Percentiles rank a stretch among this genome's conserved stretches.
These are phyloP conservation scores for Hemileccinum rubropunctum DNA, from an alignment of 768 basidiomycete genomes.

Conservation along the genomic window DNA sequence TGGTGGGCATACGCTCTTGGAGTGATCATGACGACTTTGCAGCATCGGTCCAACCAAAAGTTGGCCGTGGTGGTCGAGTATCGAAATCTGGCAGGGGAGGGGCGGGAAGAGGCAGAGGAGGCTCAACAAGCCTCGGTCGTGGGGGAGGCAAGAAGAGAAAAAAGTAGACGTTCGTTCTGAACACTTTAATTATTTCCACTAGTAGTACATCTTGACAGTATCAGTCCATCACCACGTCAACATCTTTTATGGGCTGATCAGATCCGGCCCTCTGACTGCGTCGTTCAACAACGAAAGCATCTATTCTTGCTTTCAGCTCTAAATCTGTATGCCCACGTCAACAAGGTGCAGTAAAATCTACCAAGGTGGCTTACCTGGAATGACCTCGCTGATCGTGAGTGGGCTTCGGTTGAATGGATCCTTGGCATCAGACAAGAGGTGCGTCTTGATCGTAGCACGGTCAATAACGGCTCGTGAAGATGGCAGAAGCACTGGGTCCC, in stretches of 20 bases:
- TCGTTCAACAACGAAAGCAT: slow-evolving; percentile 63
- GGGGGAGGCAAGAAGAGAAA: slow-evolving; percentile 32
- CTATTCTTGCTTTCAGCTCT: slow-evolving; percentile 74
- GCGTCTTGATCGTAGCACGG: slow-evolving; percentile 90
- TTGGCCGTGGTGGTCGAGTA: slow-evolving; percentile 26
- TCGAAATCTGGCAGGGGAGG: slow-evolving; percentile 26
- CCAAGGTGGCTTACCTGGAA: slow-evolving; percentile 56
- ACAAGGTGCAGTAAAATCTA: not conserved
- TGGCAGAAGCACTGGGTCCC: slow-evolving; percentile 89
- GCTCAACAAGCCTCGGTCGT: slow-evolving; percentile 21
- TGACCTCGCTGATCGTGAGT: slow-evolving; percentile 72
- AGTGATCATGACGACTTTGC: slow-evolving; percentile 13
- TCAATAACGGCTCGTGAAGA: slow-evolving; percentile 79
- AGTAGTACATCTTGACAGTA: slow-evolving; percentile 7
- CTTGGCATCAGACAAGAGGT: slow-evolving; percentile 83
- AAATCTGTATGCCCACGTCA: slow-evolving; percentile 41
- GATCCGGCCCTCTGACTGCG: slow-evolving; percentile 35
- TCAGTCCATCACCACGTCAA: slow-evolving; percentile 29
- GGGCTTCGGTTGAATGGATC: slow-evolving; percentile 97
- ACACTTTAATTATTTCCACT: slow-evolving; percentile 7
- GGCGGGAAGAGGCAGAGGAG: slow-evolving; percentile 26
- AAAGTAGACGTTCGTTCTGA: slow-evolving; percentile 21
- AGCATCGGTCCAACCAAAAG: slow-evolving; percentile 21
- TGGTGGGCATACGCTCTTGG: slow-evolving; percentile 6
- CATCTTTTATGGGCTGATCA: slow-evolving; percentile 24